Percentiles rank a stretch among this genome's conserved stretches.
Conservation (phyloP, 83 land plant genomes). For the Larix sibirica region DNA sequence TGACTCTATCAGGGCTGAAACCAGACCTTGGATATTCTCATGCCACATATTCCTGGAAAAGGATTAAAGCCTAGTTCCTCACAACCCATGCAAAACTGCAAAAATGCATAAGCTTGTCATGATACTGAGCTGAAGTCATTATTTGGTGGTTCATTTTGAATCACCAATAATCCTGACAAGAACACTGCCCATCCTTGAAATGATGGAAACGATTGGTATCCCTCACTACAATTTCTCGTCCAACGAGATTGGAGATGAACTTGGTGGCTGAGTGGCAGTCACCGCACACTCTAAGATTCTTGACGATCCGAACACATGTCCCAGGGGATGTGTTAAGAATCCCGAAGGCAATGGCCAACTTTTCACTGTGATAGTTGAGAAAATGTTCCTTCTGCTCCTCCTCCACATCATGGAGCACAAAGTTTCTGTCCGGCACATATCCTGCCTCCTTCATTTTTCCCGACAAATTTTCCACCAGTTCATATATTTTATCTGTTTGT, state of each 20-base stretch:
- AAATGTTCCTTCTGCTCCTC: neutral
- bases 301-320: neutral
- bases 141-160: neutral
- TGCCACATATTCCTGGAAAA: neutral
- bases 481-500: conserved; percentile 1
- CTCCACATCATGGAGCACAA: conserved; percentile 5
- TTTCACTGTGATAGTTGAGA: conserved; percentile 4
- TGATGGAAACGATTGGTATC: neutral
- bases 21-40: neutral
- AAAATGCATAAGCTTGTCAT: neutral
- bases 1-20: neutral
- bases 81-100: neutral
- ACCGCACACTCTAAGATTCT: conserved; percentile 7
- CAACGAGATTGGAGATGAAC: neutral
- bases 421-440: neutral
- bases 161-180: neutral
- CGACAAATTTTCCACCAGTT: neutral
- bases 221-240: neutral
- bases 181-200: conserved; percentile 6
- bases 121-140: neutral
- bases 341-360: conserved; percentile 14
- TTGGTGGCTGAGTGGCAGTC: conserved; percentile 9
- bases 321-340: neutral
- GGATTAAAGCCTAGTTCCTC: neutral
- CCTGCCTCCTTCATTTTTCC: neutral